A percentile compares a stretch with the other conserved stretches of the same genome.
phyloP scores from a whole-genome alignment of 2,329 filamentous ascomycete species.

The Penicillium nordicum region DNA sequence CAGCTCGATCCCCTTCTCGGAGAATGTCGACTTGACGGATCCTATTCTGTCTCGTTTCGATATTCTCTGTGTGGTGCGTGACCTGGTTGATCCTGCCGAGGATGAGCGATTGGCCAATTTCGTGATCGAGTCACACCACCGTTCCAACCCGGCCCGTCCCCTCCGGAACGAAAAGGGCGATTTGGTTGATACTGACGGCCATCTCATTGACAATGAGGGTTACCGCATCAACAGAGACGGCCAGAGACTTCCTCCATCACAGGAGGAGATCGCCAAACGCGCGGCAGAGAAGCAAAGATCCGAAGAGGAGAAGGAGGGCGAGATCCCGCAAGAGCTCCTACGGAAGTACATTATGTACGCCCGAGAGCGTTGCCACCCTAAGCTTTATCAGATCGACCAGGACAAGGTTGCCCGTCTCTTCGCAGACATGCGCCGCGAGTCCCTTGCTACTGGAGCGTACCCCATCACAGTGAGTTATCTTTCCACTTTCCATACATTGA shows the following conservation, averaged over 20 bases:
- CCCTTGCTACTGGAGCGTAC: constrained; percentile 88
- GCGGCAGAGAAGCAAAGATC: constrained; percentile 41
- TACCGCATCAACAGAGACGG: constrained; percentile 48
- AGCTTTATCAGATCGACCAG: constrained; percentile 95
- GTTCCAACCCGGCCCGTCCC: constrained; percentile 71
- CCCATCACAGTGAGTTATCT: constrained; percentile 80
- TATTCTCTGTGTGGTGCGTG: constrained; percentile 90
- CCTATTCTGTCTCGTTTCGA: constrained; percentile 98
- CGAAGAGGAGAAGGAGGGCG: constrained; percentile 57
- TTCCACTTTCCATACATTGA: neutral
- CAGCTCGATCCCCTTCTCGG: constrained; percentile 88
- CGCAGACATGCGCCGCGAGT: constrained; percentile 92
- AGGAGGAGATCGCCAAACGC: constrained; percentile 46
- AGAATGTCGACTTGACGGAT: constrained; percentile 95
- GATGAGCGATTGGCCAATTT: constrained; percentile 93
- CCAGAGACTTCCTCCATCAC: constrained; percentile 34
- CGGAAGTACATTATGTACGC: constrained; percentile 97
- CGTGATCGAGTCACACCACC: constrained; percentile 89
- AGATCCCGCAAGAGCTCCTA: constrained; percentile 85
- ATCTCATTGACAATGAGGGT: constrained; percentile 61
- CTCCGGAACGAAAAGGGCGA: constrained; percentile 44
- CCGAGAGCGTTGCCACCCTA: constrained; percentile 81
- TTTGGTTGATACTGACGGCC: constrained; percentile 44
- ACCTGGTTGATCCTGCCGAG: constrained; percentile 87
- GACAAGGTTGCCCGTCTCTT: constrained; percentile 94